Evolutionary conservation across 2,329 filamentous ascomycete genomes (phyloP).

Genomic region (Penicillium sp.): DNA sequence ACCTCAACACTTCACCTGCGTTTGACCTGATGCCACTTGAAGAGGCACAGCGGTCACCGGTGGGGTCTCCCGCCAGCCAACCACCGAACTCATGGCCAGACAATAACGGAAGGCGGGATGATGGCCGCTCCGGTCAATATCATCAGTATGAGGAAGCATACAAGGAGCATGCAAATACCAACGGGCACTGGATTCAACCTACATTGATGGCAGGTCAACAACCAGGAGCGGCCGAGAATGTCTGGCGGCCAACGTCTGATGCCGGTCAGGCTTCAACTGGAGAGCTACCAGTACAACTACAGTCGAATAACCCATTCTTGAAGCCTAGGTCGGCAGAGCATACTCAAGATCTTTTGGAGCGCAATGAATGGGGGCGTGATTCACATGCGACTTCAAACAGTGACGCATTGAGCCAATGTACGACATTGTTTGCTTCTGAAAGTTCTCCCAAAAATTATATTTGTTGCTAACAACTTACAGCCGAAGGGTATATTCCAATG

Average conservation of each 20-base stretch:
- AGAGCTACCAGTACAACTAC: constrained; percentile 33
- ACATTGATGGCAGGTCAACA: constrained; percentile 27
- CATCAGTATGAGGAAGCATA: constrained; percentile 8
- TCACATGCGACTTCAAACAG: constrained; percentile 29
- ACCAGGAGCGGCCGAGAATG: constrained; percentile 22
- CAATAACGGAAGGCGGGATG: constrained; percentile 21
- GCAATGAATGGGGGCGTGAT: constrained; percentile 21
- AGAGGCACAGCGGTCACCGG: constrained; percentile 39
- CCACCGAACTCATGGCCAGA: constrained; percentile 36
- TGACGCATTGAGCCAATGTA: constrained; percentile 37
- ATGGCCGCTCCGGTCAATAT: constrained; percentile 11
- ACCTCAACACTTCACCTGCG: constrained; percentile 40
- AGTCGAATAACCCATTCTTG: constrained; percentile 44
- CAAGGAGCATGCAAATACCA: constrained; percentile 7
- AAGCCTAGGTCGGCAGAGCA: constrained; percentile 26
- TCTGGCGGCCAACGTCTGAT: constrained; percentile 18
- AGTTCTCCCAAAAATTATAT: background rate
- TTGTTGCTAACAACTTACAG: constrained; percentile 22
- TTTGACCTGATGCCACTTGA: constrained; percentile 42
- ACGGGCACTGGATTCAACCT: constrained; percentile 21
- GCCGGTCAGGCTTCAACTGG: constrained; percentile 17
- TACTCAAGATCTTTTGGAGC: constrained; percentile 24
- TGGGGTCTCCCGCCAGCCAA: constrained; percentile 30
- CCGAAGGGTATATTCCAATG: constrained; percentile 43
- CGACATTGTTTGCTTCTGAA: constrained; percentile 1